A percentile compares a stretch with the other conserved stretches of the same genome.
phyloP scores from a whole-genome alignment of 2,329 filamentous ascomycete genomes.

The Fusarium liriodendri region DNA sequence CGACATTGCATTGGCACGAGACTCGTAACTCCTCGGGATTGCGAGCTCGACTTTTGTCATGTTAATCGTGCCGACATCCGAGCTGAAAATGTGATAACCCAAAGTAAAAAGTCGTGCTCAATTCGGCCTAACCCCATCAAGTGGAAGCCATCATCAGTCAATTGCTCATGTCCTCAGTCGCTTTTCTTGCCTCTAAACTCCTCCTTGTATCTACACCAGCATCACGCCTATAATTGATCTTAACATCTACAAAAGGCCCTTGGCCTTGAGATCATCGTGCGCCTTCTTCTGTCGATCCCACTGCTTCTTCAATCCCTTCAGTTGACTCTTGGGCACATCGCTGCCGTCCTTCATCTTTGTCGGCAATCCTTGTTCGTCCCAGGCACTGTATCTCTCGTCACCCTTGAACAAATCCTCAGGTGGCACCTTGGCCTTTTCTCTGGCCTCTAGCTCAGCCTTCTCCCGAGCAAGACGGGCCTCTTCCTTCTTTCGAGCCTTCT shows the following conservation, averaged over 20 bases:
- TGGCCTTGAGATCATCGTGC: slow-evolving; percentile 69
- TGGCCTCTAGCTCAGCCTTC: slow-evolving; percentile 64
- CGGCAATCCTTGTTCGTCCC: slow-evolving; percentile 86
- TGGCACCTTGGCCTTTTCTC: slow-evolving; percentile 66
- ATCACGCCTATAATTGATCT: not conserved
- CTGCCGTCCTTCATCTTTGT: slow-evolving; percentile 80
- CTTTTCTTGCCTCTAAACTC: slow-evolving; percentile 34
- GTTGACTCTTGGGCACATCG: slow-evolving; percentile 81
- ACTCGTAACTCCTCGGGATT: not conserved
- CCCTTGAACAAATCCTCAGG: slow-evolving; percentile 68
- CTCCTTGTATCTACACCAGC: slow-evolving; percentile 6
- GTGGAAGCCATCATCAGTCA: not conserved
- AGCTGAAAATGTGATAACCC: not conserved
- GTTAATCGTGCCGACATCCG: not conserved
- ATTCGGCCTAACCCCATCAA: not conserved
- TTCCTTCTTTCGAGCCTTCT: slow-evolving; percentile 68
- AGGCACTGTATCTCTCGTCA: slow-evolving; percentile 74
- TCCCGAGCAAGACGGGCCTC: slow-evolving; percentile 63
- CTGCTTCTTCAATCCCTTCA: slow-evolving; percentile 88
- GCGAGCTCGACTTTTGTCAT: not conserved
- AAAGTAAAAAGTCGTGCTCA: not conserved
- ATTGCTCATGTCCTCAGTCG: slow-evolving; percentile 2
- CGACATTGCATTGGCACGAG: slow-evolving; percentile 4
- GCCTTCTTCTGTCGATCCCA: slow-evolving; percentile 92
- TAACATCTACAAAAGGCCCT: slow-evolving; percentile 43